These are phyloP conservation scores for Ogataea allantospora DNA, from an alignment of 805 yeast species.

Conservation along the genomic window DNA sequence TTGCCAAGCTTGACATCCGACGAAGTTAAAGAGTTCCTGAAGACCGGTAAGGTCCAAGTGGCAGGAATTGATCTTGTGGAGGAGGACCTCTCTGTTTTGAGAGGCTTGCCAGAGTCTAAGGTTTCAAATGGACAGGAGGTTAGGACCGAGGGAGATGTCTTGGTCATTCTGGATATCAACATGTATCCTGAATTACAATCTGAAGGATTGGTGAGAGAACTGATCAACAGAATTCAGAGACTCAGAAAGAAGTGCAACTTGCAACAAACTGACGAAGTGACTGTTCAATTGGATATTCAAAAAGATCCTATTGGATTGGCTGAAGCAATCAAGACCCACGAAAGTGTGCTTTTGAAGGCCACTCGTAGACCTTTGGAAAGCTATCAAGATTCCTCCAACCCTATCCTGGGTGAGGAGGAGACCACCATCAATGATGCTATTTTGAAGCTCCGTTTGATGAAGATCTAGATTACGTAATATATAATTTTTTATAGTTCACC, in stretches of 20 bases:
- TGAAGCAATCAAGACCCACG: conserved; percentile 59
- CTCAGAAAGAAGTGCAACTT: conserved; percentile 94
- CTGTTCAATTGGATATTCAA: conserved; percentile 74
- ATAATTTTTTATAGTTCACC: background rate
- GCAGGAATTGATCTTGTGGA: conserved; percentile 84
- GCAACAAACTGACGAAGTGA: conserved; percentile 91
- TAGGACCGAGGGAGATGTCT: conserved; percentile 85
- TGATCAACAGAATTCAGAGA: conserved; percentile 95
- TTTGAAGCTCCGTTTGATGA: conserved; percentile 75
- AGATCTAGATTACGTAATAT: conserved; percentile 39
- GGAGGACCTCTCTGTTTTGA: conserved; percentile 87
- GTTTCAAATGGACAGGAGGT: conserved; percentile 74
- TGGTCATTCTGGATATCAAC: conserved; percentile 84
- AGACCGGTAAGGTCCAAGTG: conserved; percentile 72
- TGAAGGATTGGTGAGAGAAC: conserved; percentile 95
- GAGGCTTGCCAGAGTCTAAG: conserved; percentile 76
- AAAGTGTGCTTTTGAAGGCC: conserved; percentile 69
- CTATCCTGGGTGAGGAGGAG: conserved; percentile 82
- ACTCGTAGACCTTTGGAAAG: conserved; percentile 62
- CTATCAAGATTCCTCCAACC: conserved; percentile 42
- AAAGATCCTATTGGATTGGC: conserved; percentile 68
- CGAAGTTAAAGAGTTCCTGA: conserved; percentile 74
- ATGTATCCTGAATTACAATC: conserved; percentile 83
- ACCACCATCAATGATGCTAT: conserved; percentile 77
- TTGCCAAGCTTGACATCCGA: conserved; percentile 78